phyloP scores from a whole-genome alignment of 768 basidiomycete species.

The Thelephora aurantiotincta region DNA sequence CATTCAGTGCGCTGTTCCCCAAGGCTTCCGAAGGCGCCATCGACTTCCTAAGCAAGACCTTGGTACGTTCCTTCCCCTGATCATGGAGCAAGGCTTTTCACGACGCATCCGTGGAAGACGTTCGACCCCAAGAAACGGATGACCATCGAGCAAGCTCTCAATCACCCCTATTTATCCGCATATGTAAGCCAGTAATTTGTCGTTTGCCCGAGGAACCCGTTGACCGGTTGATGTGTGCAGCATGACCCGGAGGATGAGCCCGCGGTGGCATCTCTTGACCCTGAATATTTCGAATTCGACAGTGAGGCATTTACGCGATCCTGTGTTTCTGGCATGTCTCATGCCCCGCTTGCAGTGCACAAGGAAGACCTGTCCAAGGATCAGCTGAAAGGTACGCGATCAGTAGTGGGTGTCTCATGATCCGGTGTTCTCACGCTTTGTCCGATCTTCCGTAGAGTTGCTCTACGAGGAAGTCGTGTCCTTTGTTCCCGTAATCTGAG shows the following conservation, averaged over 20 bases:
- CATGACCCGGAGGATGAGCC: slow-evolving; percentile 91
- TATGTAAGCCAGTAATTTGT: slow-evolving; percentile 32
- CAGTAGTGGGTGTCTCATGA: background rate
- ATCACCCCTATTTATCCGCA: slow-evolving; percentile 70
- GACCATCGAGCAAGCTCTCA: slow-evolving; percentile 70
- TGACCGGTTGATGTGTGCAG: slow-evolving; percentile 17
- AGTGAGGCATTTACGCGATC: slow-evolving; percentile 26
- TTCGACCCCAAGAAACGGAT: slow-evolving; percentile 82
- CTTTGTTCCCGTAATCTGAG: slow-evolving; percentile 32
- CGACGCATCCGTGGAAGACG: slow-evolving; percentile 27
- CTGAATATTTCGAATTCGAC: slow-evolving; percentile 87
- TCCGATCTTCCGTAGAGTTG: slow-evolving; percentile 27
- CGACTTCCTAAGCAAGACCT: slow-evolving; percentile 57
- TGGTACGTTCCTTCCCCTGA: slow-evolving; percentile 25
- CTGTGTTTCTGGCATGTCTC: background rate
- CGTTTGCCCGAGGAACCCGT: background rate
- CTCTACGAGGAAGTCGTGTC: slow-evolving; percentile 75
- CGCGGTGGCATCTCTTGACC: slow-evolving; percentile 59
- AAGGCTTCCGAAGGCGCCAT: slow-evolving; percentile 60
- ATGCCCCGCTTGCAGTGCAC: slow-evolving; percentile 23
- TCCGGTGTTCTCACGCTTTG: no score
- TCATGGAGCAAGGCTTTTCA: background rate
- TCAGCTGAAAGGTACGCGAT: slow-evolving; percentile 42
- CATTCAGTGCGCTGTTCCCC: slow-evolving; percentile 65
- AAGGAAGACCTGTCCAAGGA: slow-evolving; percentile 52